A percentile compares a stretch with the other conserved stretches of the same genome.
phyloP scores from a whole-genome alignment of 371 early-diverging fungal genomes.

The Mucor velutinosus region DNA sequence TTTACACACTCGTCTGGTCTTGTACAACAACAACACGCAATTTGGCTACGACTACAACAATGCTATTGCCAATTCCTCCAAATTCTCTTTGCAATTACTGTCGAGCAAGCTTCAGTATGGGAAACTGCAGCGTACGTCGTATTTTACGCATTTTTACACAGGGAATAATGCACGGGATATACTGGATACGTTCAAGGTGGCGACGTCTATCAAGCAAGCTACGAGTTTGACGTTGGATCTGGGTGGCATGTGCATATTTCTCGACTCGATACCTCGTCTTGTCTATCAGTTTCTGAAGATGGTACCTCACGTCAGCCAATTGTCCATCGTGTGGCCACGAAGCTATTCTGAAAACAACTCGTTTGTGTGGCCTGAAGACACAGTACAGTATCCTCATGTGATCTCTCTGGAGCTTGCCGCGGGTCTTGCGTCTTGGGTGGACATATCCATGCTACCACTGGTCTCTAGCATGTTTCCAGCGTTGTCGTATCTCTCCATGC shows the following conservation, averaged over 20 bases:
- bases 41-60: constrained; percentile 11
- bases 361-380: not conserved
- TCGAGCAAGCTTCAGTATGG: not conserved
- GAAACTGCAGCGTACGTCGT: not conserved
- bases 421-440: not conserved
- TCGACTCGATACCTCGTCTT: not conserved
- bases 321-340: not conserved
- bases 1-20: not conserved
- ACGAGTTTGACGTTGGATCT: not conserved
- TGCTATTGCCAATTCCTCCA: constrained; percentile 1
- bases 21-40: constrained; percentile 5
- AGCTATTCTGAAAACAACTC: not conserved
- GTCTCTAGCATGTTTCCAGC: not conserved
- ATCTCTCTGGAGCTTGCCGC: not conserved
- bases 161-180: not conserved
- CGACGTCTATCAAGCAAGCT: not conserved
- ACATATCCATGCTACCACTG: not conserved
- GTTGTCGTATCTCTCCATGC: constrained; percentile 3
- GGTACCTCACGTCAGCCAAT: not conserved
- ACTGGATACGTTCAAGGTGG: not conserved
- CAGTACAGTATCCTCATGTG: not conserved
- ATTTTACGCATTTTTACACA: constrained; percentile 2
- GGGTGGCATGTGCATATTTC: not conserved
- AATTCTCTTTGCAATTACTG: constrained; percentile 2
- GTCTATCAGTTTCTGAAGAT: not conserved